Conservation (phyloP, 768 basidiomycete species). For the Naganishia antarctica region DNA sequence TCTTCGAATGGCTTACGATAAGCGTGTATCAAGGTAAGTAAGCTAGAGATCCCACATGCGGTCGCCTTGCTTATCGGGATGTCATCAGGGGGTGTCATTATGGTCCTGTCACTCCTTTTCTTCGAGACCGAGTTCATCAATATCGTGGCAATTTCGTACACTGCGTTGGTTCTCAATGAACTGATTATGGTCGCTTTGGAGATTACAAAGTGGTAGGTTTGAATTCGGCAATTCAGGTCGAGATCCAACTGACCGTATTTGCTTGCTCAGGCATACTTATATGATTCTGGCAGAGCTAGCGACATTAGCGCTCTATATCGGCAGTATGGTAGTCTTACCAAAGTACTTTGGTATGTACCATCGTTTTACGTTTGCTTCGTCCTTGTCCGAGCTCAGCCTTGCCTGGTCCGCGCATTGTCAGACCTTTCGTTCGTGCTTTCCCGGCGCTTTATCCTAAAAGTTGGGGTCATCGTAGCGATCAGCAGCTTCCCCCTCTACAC, state of each 20-base stretch:
- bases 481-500: constrained; percentile 87
- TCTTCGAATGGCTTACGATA: constrained; percentile 97
- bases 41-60: constrained; percentile 27
- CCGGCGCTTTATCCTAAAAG: constrained; percentile 83
- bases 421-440: constrained; percentile 91
- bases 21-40: constrained; percentile 85
- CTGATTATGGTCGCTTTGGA: constrained; percentile 98
- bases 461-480: constrained; percentile 87
- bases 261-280: constrained; percentile 70
- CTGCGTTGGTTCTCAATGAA: constrained; percentile 89
- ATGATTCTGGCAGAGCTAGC: constrained; percentile 89
- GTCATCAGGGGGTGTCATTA: constrained; percentile 79
- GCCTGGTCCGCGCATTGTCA: no score
- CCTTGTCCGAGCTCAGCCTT: no score
- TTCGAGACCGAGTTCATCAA: constrained; percentile 98
- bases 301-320: constrained; percentile 78
- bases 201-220: constrained; percentile 83
- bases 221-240: background rate
- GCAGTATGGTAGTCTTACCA: constrained; percentile 87
- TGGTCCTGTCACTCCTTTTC: constrained; percentile 92
- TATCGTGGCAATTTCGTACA: constrained; percentile 97
- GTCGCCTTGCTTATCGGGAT: background rate
- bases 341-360: constrained; percentile 99
- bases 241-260: background rate
- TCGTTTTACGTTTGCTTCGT: no score